Percentiles rank a stretch among this genome's conserved stretches.
Conservation (phyloP, 371 early-diverging fungal species). For the Mortierella sp. region DNA sequence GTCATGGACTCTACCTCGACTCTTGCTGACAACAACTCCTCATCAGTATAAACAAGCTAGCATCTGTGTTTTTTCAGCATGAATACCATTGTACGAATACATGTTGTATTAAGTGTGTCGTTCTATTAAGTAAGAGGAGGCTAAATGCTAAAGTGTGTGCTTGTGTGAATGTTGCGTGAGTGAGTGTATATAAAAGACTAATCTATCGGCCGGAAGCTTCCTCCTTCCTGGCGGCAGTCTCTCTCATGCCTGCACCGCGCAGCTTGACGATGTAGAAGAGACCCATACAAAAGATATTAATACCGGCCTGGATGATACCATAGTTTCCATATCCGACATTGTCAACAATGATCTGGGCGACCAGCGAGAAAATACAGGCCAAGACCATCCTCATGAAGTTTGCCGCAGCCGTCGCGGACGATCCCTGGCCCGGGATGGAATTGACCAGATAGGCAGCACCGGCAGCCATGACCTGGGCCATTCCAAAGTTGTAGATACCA, state of each 20-base stretch:
- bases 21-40: not conserved
- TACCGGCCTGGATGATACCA: constrained; percentile 35
- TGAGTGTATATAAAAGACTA: too few relatives aligned
- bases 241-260: constrained; percentile 47
- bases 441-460: constrained; percentile 69
- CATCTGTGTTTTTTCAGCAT: too few relatives aligned
- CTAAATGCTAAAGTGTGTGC: too few relatives aligned
- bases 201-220: constrained; percentile 4
- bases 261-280: constrained; percentile 47
- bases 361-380: constrained; percentile 67
- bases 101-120: too few relatives aligned
- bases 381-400: constrained; percentile 69
- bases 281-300: constrained; percentile 41
- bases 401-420: constrained; percentile 71
- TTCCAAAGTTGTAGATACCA: constrained; percentile 70
- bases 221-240: constrained; percentile 33
- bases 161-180: too few relatives aligned
- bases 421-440: constrained; percentile 69
- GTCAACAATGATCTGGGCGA: constrained; percentile 46
- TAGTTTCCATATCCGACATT: constrained; percentile 47
- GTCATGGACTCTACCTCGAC: not conserved
- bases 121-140: too few relatives aligned
- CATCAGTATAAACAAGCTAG: not conserved
- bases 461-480: constrained; percentile 68
- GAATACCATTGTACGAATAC: too few relatives aligned